Conservation (phyloP, 2,329 filamentous ascomycete species). For the Beauveria sp. region DNA sequence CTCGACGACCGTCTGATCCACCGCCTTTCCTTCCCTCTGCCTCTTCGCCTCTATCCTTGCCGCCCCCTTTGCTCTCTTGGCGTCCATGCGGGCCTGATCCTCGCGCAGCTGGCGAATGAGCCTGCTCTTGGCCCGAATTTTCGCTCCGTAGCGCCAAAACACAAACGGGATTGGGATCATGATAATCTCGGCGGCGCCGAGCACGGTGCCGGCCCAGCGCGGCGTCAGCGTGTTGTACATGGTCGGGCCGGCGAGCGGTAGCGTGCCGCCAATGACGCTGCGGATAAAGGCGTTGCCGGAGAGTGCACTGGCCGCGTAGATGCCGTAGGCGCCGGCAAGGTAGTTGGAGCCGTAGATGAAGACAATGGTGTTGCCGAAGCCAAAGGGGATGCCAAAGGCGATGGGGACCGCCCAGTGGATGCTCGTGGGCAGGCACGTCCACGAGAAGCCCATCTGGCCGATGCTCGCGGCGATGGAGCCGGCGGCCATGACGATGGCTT, state of each 20-base stretch:
- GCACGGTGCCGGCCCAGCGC: constrained; percentile 65
- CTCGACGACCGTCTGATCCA: neutral
- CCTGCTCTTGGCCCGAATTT: constrained; percentile 38
- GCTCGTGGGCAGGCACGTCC: constrained; percentile 65
- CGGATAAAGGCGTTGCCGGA: constrained; percentile 67
- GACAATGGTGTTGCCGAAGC: constrained; percentile 60
- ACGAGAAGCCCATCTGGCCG: constrained; percentile 76
- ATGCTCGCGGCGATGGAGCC: constrained; percentile 63
- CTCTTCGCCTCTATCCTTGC: neutral
- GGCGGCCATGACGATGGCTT: constrained; percentile 67
- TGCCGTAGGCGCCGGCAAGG: constrained; percentile 64
- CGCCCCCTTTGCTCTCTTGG: constrained; percentile 4
- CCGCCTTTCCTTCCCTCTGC: neutral
- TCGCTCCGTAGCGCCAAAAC: constrained; percentile 54
- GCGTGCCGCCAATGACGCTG: constrained; percentile 59
- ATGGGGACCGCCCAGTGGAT: constrained; percentile 73
- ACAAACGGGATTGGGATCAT: constrained; percentile 69
- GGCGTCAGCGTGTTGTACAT: constrained; percentile 61
- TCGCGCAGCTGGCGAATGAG: constrained; percentile 33
- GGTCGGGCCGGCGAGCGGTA: constrained; percentile 61
- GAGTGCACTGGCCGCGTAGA: constrained; percentile 68
- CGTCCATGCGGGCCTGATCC: constrained; percentile 24
- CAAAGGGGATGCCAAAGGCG: constrained; percentile 66
- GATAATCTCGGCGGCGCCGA: constrained; percentile 59
- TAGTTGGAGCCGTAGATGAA: constrained; percentile 77